Percentiles rank a stretch among this genome's conserved stretches.
phyloP scores from a whole-genome alignment of 2,329 filamentous ascomycete genomes.

The Akanthomyces uredinophilus region DNA sequence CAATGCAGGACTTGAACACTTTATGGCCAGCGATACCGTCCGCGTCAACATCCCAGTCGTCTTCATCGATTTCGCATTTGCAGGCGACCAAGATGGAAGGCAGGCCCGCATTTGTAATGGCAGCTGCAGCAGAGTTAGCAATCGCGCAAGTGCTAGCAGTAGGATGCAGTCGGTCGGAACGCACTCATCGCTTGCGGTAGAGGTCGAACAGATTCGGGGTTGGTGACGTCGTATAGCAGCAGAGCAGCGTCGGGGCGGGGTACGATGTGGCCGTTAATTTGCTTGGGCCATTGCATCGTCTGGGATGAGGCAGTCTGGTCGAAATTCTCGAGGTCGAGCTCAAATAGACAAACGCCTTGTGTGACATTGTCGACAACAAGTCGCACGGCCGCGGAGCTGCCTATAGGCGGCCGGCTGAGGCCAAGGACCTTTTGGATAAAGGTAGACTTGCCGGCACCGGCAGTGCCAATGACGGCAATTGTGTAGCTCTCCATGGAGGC shows the following conservation, averaged over 20 bases:
- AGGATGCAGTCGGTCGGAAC: conserved; percentile 30
- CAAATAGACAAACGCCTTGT: conserved; percentile 57
- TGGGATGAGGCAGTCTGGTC: conserved; percentile 49
- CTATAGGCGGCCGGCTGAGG: conserved; percentile 46
- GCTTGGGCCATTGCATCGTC: conserved; percentile 61
- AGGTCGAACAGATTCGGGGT: conserved; percentile 66
- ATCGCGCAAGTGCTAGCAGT: background rate
- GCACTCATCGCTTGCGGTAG: conserved; percentile 75
- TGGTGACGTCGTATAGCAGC: conserved; percentile 82
- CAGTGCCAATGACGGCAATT: conserved; percentile 61
- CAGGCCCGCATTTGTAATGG: conserved; percentile 64
- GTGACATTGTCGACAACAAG: conserved; percentile 54
- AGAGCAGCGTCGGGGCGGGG: conserved; percentile 78
- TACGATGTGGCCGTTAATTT: conserved; percentile 64
- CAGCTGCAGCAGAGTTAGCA: conserved; percentile 47
- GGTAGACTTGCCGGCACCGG: conserved; percentile 62
- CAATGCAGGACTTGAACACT: conserved; percentile 63
- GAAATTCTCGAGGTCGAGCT: conserved; percentile 62
- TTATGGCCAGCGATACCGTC: conserved; percentile 56
- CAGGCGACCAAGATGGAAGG: conserved; percentile 80
- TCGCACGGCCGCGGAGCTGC: conserved; percentile 51
- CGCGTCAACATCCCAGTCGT: conserved; percentile 65
- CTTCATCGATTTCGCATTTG: conserved; percentile 78
- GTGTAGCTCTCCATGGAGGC: conserved; percentile 55
- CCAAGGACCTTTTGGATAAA: conserved; percentile 61